Evolutionary conservation across 139 green algal species (phyloP), one percentile per base, ranked within the genome.

Genomic region (Chlorella sp.): DNA sequence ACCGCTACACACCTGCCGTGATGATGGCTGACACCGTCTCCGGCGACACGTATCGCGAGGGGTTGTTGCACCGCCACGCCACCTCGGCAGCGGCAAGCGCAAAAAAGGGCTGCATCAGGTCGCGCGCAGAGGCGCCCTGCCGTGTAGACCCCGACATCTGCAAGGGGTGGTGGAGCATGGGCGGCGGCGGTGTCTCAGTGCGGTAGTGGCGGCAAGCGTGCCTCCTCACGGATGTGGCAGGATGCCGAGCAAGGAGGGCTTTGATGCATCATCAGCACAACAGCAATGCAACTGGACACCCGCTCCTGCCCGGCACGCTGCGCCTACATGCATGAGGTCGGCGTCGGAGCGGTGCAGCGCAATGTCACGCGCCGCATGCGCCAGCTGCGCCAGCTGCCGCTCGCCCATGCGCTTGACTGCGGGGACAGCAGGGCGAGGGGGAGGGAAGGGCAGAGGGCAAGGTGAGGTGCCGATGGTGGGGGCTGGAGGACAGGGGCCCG

Each of bases 31-130:
- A 39, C 20, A 83, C 56, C 0, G 69, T 78, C 28, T 87, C 83
- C 6, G 83, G 36, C 25, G 72, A 83, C 3, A 81, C 65, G 26
- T 78, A 65, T 34, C 68, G 67, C 17, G 80, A 16, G 0, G 74
- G 65, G 73, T 84, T 67, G 80, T 26, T 67, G 39, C 28, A 63
- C 26, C 84, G 67, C 74, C 84, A 88, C 0, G 84, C 84, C 55
- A 23, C 30, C 78, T 88, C 84, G 2, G 84, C 74, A 16, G 75
- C 72, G 26, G 30, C 74, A 69, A 88, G 57, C 6, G 74, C 74
- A 70, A 80, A 84, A 6, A 88, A 57, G 28, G 84, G 84, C 39
- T 88, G 84, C 84, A 88, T 57, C 17, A 88, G 84, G 69, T 88
- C 84, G 0, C 84, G 60, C 0, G 84, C 63, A 39, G 41, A 81